phyloP scores from a whole-genome alignment of 371 early-diverging fungal genomes.

The Apophysomyces sp. region DNA sequence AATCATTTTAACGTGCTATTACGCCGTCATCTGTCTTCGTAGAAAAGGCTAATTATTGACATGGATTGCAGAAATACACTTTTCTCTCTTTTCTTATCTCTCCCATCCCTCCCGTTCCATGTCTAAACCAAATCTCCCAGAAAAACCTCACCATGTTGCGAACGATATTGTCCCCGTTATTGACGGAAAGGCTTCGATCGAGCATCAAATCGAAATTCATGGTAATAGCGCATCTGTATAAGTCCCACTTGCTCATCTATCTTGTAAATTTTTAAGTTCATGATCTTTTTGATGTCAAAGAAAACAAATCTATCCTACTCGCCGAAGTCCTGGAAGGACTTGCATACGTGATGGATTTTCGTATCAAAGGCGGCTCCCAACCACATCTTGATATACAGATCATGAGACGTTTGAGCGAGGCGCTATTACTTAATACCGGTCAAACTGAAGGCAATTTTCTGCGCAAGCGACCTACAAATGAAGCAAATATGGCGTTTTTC shows the following conservation, averaged over 20 bases:
- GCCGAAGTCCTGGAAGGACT: constrained; percentile 87
- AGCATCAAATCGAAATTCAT: constrained; percentile 86
- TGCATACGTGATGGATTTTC: constrained; percentile 92
- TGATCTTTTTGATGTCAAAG: constrained; percentile 66
- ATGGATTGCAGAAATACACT: no score
- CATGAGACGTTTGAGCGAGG: constrained; percentile 86
- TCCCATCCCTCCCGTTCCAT: constrained; percentile 2
- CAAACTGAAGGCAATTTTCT: constrained; percentile 65
- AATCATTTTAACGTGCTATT: no score
- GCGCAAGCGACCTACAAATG: constrained; percentile 63
- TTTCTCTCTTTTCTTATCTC: not conserved
- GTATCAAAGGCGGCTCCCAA: constrained; percentile 83
- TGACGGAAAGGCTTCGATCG: constrained; percentile 73
- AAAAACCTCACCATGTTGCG: constrained; percentile 20
- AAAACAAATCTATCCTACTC: constrained; percentile 74
- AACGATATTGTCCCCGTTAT: constrained; percentile 37
- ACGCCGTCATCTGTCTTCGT: no score
- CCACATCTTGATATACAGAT: constrained; percentile 76
- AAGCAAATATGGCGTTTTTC: constrained; percentile 84
- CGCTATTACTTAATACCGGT: constrained; percentile 76
- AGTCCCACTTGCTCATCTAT: constrained; percentile 11
- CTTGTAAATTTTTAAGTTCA: constrained; percentile 37
- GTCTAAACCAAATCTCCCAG: constrained; percentile 5
- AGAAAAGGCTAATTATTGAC: no score
- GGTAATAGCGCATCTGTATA: constrained; percentile 47